Conservation (phyloP, 2,329 filamentous ascomycete species). For the Epichloe festucae region DNA sequence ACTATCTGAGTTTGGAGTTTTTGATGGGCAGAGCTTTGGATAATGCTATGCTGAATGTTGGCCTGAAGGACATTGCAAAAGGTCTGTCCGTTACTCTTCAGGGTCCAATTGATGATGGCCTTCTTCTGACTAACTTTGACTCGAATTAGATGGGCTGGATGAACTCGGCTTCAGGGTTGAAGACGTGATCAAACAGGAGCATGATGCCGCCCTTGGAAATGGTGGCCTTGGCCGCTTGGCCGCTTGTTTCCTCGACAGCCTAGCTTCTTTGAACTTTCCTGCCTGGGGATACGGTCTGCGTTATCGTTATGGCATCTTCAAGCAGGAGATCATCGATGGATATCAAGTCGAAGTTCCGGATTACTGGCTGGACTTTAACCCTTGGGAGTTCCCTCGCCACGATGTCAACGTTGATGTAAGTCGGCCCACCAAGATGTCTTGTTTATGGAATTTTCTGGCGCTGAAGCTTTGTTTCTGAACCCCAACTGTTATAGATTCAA, state of each 20-base stretch:
- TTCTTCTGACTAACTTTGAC: not conserved
- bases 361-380: slow-evolving; percentile 99
- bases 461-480: not conserved
- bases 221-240: slow-evolving; percentile 89
- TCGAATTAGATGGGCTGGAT: slow-evolving; percentile 57
- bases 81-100: slow-evolving; percentile 34
- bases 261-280: slow-evolving; percentile 87
- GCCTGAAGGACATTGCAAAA: slow-evolving; percentile 71
- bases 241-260: slow-evolving; percentile 91
- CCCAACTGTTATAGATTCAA: slow-evolving; percentile 48
- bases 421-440: not conserved
- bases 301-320: slow-evolving; percentile 97
- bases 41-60: slow-evolving; percentile 97
- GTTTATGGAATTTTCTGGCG: not conserved
- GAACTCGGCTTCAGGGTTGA: slow-evolving; percentile 96
- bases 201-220: slow-evolving; percentile 92
- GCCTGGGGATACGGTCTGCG: slow-evolving; percentile 95
- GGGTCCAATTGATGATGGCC: not conserved
- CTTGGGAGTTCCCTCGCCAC: slow-evolving; percentile 94
- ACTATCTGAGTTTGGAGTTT: slow-evolving; percentile 96
- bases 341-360: slow-evolving; percentile 98
- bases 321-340: slow-evolving; percentile 95
- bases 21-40: slow-evolving; percentile 93
- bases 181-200: slow-evolving; percentile 86
- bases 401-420: slow-evolving; percentile 81